These are phyloP conservation scores for Apocynum venetum DNA, from an alignment of 257 asterid species.

Conservation along the genomic window DNA sequence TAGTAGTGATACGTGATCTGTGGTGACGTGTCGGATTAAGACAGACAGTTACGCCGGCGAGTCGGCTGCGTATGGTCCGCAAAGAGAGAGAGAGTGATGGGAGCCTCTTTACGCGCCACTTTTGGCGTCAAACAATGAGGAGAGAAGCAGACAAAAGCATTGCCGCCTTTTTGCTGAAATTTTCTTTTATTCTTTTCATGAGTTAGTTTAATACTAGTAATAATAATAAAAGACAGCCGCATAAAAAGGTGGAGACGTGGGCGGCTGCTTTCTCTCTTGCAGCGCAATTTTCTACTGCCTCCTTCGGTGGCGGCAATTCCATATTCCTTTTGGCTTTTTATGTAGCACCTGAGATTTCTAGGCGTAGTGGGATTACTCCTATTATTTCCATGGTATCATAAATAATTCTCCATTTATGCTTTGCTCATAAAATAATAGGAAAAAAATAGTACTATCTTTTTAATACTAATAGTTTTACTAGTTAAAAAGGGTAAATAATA, in stretches of 20 bases:
- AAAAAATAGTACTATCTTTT: too few relatives aligned
- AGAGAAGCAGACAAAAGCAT: constrained; percentile 11
- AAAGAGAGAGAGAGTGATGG: neutral
- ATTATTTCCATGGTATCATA: too few relatives aligned
- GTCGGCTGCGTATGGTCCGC: constrained; percentile 28
- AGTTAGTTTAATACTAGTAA: neutral
- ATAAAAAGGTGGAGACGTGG: neutral
- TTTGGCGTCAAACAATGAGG: constrained; percentile 2
- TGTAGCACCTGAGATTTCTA: too few relatives aligned
- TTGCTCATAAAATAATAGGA: too few relatives aligned
- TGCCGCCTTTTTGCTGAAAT: constrained; percentile 6
- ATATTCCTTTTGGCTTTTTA: neutral
- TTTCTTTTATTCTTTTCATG: neutral
- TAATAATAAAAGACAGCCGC: constrained; percentile 1
- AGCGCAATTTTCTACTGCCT: constrained; percentile 16
- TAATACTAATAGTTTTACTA: too few relatives aligned
- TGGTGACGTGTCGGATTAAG: constrained; percentile 31
- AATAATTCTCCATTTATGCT: too few relatives aligned
- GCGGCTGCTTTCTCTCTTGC: constrained; percentile 16
- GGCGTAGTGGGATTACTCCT: too few relatives aligned
- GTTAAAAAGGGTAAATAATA: too few relatives aligned
- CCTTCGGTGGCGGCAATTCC: constrained; percentile 16
- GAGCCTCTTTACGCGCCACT: constrained; percentile 25
- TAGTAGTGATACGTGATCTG: neutral
- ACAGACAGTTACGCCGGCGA: constrained; percentile 33